Percentiles rank a stretch among this genome's conserved stretches.
These are phyloP conservation scores for Leptodontidium sp. DNA, from an alignment of 2,329 filamentous ascomycete genomes.

Conservation along the genomic window DNA sequence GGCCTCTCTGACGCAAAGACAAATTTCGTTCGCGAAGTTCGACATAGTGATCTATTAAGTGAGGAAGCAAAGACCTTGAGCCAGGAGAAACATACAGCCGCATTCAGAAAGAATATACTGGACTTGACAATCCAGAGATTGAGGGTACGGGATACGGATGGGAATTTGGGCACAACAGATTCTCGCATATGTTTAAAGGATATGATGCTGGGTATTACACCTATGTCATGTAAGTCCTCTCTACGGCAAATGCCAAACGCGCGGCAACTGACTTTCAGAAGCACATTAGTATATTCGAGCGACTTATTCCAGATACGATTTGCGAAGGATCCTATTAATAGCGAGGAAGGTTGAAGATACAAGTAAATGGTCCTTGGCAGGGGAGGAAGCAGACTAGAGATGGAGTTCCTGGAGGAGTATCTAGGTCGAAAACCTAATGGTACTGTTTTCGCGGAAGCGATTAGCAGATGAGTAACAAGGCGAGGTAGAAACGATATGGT, in stretches of 20 bases:
- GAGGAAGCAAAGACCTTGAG: slow-evolving; percentile 54
- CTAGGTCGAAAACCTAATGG: slow-evolving; percentile 57
- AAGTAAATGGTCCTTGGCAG: slow-evolving; percentile 59
- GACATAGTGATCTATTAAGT: slow-evolving; percentile 56
- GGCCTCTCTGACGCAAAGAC: slow-evolving; percentile 57
- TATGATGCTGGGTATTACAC: slow-evolving; percentile 67
- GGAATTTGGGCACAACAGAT: slow-evolving; percentile 60
- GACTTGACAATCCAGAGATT: slow-evolving; percentile 58
- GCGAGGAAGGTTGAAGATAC: slow-evolving; percentile 57
- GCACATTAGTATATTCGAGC: slow-evolving; percentile 58
- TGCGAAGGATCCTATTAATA: slow-evolving; percentile 58
- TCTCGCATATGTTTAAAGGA: slow-evolving; percentile 61
- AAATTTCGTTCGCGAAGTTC: slow-evolving; percentile 63
- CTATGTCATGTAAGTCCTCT: slow-evolving; percentile 50
- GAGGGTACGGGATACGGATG: slow-evolving; percentile 54
- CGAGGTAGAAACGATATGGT: no score
- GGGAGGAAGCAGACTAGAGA: slow-evolving; percentile 62
- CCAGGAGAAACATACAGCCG: slow-evolving; percentile 59
- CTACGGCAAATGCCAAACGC: background rate
- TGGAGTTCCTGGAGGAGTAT: slow-evolving; percentile 60
- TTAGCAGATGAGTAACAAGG: background rate
- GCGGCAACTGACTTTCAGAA: background rate
- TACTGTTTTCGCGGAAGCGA: slow-evolving; percentile 16
- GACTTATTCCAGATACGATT: slow-evolving; percentile 63
- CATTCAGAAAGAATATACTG: slow-evolving; percentile 58